Percentiles rank a stretch among this genome's conserved stretches.
Conservation (phyloP, 2,329 filamentous ascomycete species). For the Teratosphaeria epicoccoides region DNA sequence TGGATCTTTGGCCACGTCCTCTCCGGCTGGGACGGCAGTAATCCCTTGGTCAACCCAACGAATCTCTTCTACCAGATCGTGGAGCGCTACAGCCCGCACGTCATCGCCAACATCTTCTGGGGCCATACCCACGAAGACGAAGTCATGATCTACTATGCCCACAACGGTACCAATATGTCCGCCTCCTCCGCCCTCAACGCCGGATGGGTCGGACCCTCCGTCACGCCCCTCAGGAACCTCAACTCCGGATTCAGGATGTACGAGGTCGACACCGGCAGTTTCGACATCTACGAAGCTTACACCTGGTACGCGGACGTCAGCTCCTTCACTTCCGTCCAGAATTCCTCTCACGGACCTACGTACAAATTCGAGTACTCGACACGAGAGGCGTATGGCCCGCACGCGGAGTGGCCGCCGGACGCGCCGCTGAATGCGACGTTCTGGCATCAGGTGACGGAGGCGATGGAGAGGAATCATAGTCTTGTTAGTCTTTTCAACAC, state of each 20-base stretch:
- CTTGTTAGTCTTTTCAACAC: conserved; percentile 43
- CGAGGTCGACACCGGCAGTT: conserved; percentile 44
- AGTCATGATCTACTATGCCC: conserved; percentile 44
- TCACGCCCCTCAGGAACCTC: conserved; percentile 45
- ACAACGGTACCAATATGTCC: conserved; percentile 33
- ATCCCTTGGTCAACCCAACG: conserved; percentile 43
- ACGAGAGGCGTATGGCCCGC: conserved; percentile 37
- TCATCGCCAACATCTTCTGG: conserved; percentile 46
- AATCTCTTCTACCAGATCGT: conserved; percentile 47
- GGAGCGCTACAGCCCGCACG: conserved; percentile 42
- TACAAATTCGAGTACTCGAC: conserved; percentile 44
- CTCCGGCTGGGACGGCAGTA: conserved; percentile 46
- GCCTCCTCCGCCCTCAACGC: conserved; percentile 35
- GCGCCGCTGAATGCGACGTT: conserved; percentile 49
- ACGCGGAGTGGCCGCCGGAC: conserved; percentile 34
- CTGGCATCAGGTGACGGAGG: conserved; percentile 48
- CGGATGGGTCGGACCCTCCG: conserved; percentile 43
- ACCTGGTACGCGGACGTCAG: conserved; percentile 45
- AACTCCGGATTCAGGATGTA: conserved; percentile 46
- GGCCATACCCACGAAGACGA: conserved; percentile 48
- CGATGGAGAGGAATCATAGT: conserved; percentile 41
- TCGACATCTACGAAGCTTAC: conserved; percentile 44
- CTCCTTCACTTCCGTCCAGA: conserved; percentile 29
- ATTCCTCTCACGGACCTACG: conserved; percentile 31
- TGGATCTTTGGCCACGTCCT: conserved; percentile 47